Base-by-base conservation (phyloP, 176 grass and related monocot genomes). In the Saccharum spontaneum region DNA sequence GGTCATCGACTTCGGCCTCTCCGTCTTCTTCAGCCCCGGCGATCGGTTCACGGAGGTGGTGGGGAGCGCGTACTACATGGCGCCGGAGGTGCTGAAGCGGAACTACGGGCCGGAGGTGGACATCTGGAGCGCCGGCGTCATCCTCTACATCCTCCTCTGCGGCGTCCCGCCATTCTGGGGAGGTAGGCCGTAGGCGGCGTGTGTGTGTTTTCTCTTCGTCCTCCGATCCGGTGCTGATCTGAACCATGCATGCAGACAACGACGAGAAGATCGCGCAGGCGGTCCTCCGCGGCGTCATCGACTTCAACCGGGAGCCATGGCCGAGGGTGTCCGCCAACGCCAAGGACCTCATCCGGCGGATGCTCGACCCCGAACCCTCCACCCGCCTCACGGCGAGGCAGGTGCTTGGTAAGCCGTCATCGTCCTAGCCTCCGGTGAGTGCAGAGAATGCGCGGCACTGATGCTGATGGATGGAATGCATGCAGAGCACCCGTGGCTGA, bases 1-100 rank as follows among this genome's bases (percentile, higher is more conserved):
- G 89, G 95, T 88, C 4, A 97, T 97, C 76, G 95, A 97, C 81
- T 97, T 97, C 83, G 95, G 90, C 28, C 92, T 97, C n/a, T 97
- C 95, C n/a, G 86, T 97, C 2, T 89, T 92, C 86, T 97, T 97
- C 87, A 86, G 15, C 28, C 88, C 86, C 24, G 91, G 94, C 67
- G 85, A 97, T 11, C 92, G 69, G 39, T 97, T 97, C 87, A 97
- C 73, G 26, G 91, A 97, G 88, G 89, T 94, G 64, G 94, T 97
- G 28, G 94, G 94, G 13, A 97, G 94, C 83, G 91, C 91, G 1
- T 97, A 97, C 75, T 97, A 97, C 87, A 97, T 97, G 94, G 94
- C 94, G 1, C 94, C 94, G 0, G 94, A 97, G 83, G 91, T 97
- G 2, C 83, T 97, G 4, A 88, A 85, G 83, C 81, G 89, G 45